Conservation (phyloP, 176 grass and related monocot species). For the Avena sativa region DNA sequence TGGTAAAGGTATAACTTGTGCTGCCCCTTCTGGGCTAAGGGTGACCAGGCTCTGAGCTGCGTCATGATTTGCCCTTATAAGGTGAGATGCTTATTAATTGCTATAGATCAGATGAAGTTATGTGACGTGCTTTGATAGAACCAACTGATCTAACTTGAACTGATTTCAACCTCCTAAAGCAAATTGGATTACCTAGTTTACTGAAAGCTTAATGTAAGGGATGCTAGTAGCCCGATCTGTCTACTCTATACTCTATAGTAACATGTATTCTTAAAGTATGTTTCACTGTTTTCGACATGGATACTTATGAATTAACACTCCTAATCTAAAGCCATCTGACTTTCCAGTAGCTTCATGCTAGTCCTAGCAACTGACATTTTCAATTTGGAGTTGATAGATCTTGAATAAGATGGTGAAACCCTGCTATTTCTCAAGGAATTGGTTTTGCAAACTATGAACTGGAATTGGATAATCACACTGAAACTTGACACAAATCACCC, state of each 20-base stretch:
- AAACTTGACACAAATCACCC: not conserved
- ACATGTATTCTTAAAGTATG: not conserved
- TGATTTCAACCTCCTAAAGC: not conserved
- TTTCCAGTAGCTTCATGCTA: not conserved
- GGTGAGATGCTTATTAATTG: not conserved
- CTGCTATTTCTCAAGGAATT: not conserved
- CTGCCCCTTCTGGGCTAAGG: not conserved
- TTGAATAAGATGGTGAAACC: not conserved
- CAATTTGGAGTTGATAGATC: not conserved
- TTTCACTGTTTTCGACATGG: not conserved
- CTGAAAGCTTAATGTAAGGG: not conserved
- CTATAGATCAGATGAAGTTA: not conserved
- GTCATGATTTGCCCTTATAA: not conserved
- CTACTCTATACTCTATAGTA: not conserved
- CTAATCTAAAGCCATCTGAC: not conserved
- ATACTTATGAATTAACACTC: not conserved
- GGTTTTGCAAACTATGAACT: not conserved
- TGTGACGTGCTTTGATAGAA: not conserved
- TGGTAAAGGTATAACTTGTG: not conserved
- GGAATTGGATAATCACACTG: not conserved
- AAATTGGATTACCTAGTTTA: constrained; percentile 1
- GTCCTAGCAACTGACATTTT: not conserved
- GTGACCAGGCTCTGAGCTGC: not conserved
- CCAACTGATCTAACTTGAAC: not conserved
- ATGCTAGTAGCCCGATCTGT: not conserved